phyloP scores from a whole-genome alignment of 2,329 filamentous ascomycete genomes.

The Diaporthe caulivora region DNA sequence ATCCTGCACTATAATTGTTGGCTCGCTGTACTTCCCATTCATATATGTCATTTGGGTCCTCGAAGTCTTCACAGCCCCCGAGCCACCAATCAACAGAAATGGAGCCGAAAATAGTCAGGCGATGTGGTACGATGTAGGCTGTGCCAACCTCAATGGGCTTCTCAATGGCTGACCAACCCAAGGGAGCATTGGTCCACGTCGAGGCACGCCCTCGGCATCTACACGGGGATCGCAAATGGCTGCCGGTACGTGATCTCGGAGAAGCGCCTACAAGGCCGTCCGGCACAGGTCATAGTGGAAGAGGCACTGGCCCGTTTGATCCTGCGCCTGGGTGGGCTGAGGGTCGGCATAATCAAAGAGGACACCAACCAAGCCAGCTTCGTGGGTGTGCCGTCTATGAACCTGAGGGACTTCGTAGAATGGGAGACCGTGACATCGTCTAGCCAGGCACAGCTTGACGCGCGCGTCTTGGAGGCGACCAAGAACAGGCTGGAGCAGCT shows the following conservation, averaged over 20 bases:
- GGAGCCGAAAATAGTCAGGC: conserved; percentile 33
- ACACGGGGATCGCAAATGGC: conserved; percentile 60
- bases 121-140: conserved; percentile 39
- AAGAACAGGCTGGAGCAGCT: conserved; percentile 55
- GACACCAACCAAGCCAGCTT: conserved; percentile 58
- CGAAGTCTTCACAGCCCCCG: not conserved
- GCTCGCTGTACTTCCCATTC: not conserved
- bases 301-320: conserved; percentile 56
- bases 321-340: conserved; percentile 59
- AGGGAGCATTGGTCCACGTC: conserved; percentile 61
- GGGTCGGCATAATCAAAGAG: conserved; percentile 61
- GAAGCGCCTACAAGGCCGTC: conserved; percentile 33
- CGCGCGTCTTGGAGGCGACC: conserved; percentile 49
- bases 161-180: conserved; percentile 13
- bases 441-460: conserved; percentile 43
- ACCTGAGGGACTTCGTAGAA: conserved; percentile 58
- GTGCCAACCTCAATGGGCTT: not conserved
- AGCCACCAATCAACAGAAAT: not conserved
- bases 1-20: not conserved
- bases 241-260: conserved; percentile 54
- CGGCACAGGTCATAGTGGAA: conserved; percentile 47
- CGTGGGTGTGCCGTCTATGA: conserved; percentile 56
- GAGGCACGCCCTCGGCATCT: conserved; percentile 60
- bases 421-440: conserved; percentile 44
- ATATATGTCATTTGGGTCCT: not conserved